Evolutionary conservation across 148 eudicot species (phyloP).

Genomic region (Chenopodium suecicum): DNA sequence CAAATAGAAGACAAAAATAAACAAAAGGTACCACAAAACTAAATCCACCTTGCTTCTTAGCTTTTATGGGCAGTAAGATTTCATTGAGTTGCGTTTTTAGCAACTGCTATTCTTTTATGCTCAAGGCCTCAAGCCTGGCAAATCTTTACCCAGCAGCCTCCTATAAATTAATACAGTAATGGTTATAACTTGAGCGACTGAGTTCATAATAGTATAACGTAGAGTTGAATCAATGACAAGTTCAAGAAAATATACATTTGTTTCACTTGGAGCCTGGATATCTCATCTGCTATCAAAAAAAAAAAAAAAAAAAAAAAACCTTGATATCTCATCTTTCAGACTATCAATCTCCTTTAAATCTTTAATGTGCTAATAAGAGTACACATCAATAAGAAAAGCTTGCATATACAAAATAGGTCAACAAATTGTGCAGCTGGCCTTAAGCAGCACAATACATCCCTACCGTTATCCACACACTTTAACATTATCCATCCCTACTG

Average conservation of each 20-base stretch:
- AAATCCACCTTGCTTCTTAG: constrained; percentile 48
- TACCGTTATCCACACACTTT: neutral
- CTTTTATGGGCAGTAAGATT: constrained; percentile 60
- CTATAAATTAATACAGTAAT: too few relatives aligned
- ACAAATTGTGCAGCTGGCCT: neutral
- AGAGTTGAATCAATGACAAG: too few relatives aligned
- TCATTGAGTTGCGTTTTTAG: constrained; percentile 41
- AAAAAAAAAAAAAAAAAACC: too few relatives aligned
- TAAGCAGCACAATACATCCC: neutral
- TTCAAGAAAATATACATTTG: too few relatives aligned
- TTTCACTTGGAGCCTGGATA: too few relatives aligned
- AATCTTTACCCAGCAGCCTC: too few relatives aligned
- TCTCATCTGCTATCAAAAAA: too few relatives aligned
- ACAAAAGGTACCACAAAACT: neutral
- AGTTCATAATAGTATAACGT: too few relatives aligned
- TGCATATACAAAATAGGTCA: neutral
- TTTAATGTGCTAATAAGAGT: constrained; percentile 29
- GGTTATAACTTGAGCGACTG: too few relatives aligned
- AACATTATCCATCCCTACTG: neutral
- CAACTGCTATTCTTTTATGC: too few relatives aligned
- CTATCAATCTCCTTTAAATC: constrained; percentile 41
- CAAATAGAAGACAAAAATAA: neutral
- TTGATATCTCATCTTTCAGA: constrained; percentile 32
- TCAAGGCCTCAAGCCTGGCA: too few relatives aligned
- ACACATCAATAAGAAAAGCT: neutral